Base-by-base conservation (phyloP, 2,329 filamentous ascomycete species). In the Trichophyton rubrum region DNA sequence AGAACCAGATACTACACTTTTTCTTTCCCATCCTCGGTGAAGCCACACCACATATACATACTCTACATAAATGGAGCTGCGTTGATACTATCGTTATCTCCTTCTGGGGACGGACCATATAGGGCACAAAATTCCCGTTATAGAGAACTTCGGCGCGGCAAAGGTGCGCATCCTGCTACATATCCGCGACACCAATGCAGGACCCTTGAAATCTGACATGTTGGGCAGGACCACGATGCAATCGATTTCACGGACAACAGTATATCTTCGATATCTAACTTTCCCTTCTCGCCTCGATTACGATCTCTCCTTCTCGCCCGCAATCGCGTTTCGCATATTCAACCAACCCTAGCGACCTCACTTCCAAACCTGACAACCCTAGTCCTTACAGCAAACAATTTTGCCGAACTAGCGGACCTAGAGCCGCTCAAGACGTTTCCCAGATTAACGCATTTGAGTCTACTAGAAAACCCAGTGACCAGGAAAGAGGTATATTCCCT, bases 211-310 rank as follows among this genome's bases (percentile, higher is more conserved):
- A 55, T 24, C 30, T 55, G 22, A 55, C n/a, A 3, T n/a, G 27
- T 8, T 9, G 3, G 11, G 15, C 69, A 95, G 89, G 89, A 91
- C 68, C 90, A 95, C 82, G 93, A 97, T 79, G 86, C 89, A 66
- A 95, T 99, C 80, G 93, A 99, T 78, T 86, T 99, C 70, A 97
- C 93, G 75, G 93, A 99, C 80, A 99, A 99, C 75, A 91, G 96
- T 75, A 92, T 99, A 70, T 85, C 89, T 68, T 80, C 87, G 57
- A 83, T 99, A 65, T 87, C 86, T 66, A 96, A 96, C 78, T 96
- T 99, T 73, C 93, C 93, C 2, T 84, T 95, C 58, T 92, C 88
- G 60, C 91, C 90, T 53, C 88, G 93, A 67, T 80, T 97, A 68
- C 88, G 85, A 67, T 95, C 90, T 20, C 83, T 99, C 47, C 85